Conservation (phyloP, 2,329 filamentous ascomycete genomes). For the Trichoderma koningiopsis region DNA sequence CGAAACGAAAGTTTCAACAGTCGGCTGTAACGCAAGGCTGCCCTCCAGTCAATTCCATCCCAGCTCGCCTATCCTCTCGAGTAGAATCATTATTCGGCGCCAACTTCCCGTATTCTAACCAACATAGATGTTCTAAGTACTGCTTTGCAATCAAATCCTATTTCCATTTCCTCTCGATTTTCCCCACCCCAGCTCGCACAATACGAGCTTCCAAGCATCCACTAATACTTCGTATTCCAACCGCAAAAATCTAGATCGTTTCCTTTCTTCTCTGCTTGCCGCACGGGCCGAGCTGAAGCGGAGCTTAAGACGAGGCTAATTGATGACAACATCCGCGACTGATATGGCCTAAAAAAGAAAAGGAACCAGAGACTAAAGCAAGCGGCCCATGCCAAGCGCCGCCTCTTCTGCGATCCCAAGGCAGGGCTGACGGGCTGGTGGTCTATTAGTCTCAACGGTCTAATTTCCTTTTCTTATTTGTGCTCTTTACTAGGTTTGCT, state of each 20-base stretch:
- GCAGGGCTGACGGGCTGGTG: background rate
- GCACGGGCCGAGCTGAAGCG: conserved; percentile 7
- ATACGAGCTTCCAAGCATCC: background rate
- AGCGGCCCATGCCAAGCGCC: background rate
- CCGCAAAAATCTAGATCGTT: background rate
- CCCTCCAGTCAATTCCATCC: background rate
- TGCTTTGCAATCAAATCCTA: too few relatives aligned
- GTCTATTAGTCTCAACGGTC: background rate
- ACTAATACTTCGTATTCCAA: conserved; percentile 4
- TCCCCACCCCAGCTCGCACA: background rate
- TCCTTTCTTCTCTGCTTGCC: background rate
- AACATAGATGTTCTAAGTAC: background rate
- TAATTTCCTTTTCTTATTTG: background rate
- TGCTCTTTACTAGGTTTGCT: too few relatives aligned
- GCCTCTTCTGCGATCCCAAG: background rate
- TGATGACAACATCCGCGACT: background rate
- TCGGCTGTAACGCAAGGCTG: conserved; percentile 12
- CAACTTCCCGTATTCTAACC: background rate
- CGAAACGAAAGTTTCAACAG: background rate
- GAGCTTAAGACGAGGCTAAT: background rate
- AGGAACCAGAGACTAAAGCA: background rate
- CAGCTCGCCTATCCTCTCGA: background rate
- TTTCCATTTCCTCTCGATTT: background rate
- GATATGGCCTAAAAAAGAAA: background rate
- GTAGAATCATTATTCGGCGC: background rate